Evolutionary conservation across 2,329 filamentous ascomycete species (phyloP), one percentile per base, ranked within the genome.

Genomic region (Penicillium sp.): DNA sequence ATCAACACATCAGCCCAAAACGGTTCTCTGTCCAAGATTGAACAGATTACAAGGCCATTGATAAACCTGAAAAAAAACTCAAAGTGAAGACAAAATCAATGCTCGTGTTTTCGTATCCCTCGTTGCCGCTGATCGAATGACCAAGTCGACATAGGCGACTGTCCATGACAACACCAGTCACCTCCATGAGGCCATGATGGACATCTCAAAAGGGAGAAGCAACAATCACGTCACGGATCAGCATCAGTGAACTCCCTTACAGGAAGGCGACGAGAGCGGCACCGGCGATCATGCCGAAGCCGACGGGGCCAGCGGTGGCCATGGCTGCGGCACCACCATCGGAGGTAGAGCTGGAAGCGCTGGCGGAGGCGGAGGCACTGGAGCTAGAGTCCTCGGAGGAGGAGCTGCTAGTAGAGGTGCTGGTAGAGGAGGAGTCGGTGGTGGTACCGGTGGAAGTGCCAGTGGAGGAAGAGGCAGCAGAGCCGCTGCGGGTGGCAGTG

Each of bases 221-320:
- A 39, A 48, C 14, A 11, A 21, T 14, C 21, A 42, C 29, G 40
- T 22, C 31, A 18, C 29, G 32, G n/a, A 10, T n/a, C 31, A 47
- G 31, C 22, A 40, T 34, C 10, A 16, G 5, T 36, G 27, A 13
- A 34, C 4, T n/a, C 14, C 50, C 58, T 72, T 73, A 78, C 60
- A 78, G 64, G 57, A 79, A 68, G 60, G 73, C 72, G 60, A 74
- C 72, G 44, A 79, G 63, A 45, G 74, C 67, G 56, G 70, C 68
- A 65, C 75, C 76, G 59, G 75, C 77, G 21, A 77, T 64, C 47
- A 76, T 63, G 38, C 68, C 68, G 53, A 77, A 63, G 22, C 68
- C 66, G 24, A 66, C 58, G 27, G 75, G 70, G 50, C 59, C 73
- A 45, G 71, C 71, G 32, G 73, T 76, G 52, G 68, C 69, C 34